A percentile compares a stretch with the other conserved stretches of the same genome.
phyloP scores from a whole-genome alignment of 306 rosid species.

The Quercus robur region DNA sequence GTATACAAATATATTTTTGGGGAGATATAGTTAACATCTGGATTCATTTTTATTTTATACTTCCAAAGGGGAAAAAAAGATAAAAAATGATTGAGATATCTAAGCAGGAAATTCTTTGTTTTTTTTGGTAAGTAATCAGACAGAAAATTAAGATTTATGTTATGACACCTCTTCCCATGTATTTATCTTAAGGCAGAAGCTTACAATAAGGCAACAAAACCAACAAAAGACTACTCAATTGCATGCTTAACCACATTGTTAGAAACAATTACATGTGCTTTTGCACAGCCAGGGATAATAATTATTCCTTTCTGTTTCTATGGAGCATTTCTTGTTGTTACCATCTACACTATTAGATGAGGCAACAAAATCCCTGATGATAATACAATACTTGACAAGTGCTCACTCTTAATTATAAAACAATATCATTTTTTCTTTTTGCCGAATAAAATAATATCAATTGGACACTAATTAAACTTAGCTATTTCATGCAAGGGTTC shows the following conservation, averaged over 20 bases:
- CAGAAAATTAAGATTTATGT: background rate
- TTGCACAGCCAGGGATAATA: background rate
- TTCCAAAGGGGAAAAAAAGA: no score
- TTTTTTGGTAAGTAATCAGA: no score
- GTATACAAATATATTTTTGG: background rate
- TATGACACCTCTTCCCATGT: background rate
- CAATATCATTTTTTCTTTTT: background rate
- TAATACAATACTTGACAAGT: background rate
- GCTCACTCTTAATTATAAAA: background rate
- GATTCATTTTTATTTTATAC: no score
- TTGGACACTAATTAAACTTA: background rate
- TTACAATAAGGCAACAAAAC: background rate
- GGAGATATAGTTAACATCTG: no score
- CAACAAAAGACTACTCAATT: background rate
- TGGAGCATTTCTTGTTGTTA: background rate
- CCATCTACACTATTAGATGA: background rate
- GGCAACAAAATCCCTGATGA: background rate
- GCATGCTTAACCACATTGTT: background rate
- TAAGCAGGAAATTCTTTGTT: no score
- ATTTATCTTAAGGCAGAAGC: background rate
- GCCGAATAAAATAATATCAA: background rate
- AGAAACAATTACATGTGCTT: background rate
- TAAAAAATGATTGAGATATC: no score
- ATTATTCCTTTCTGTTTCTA: background rate
- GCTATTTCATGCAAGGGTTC: background rate